Conservation (phyloP, 192 early-diverging fungal species). For the Linnemannia schmuckeri region DNA sequence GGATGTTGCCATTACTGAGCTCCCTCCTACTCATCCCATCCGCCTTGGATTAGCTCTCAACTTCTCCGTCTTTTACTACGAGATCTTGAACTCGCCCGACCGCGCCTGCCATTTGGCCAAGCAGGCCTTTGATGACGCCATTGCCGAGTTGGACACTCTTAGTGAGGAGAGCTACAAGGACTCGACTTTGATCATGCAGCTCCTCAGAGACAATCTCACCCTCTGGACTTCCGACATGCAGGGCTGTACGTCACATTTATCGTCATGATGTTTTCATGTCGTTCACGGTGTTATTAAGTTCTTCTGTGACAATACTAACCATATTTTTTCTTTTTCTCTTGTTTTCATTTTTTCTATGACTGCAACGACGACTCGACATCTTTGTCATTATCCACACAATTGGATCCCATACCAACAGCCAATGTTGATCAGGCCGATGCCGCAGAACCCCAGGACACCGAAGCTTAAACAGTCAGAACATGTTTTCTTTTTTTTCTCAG, state of each 20-base stretch:
- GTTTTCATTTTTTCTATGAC: neutral
- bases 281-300: neutral
- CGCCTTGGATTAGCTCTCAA: constrained; percentile 94
- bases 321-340: too few species aligned
- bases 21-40: constrained; percentile 97
- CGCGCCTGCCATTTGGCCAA: constrained; percentile 93
- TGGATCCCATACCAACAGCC: neutral
- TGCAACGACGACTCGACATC: neutral
- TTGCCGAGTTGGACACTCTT: constrained; percentile 97
- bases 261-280: neutral
- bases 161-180: constrained; percentile 99
- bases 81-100: constrained; percentile 97
- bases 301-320: neutral
- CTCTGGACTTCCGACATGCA: constrained; percentile 98
- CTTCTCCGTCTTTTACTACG: constrained; percentile 99
- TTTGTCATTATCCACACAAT: neutral
- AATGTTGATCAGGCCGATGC: neutral
- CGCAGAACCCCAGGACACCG: constrained; percentile 6
- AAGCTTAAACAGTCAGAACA: constrained; percentile 8
- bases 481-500: neutral
- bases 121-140: constrained; percentile 97
- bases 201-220: constrained; percentile 97
- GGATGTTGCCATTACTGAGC: constrained; percentile 92
- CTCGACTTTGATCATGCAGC: constrained; percentile 98
- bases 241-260: constrained; percentile 67